A percentile compares a stretch with the other conserved stretches of the same genome.
Conservation (phyloP, 805 yeast species). For the Candida andamanensis region DNA sequence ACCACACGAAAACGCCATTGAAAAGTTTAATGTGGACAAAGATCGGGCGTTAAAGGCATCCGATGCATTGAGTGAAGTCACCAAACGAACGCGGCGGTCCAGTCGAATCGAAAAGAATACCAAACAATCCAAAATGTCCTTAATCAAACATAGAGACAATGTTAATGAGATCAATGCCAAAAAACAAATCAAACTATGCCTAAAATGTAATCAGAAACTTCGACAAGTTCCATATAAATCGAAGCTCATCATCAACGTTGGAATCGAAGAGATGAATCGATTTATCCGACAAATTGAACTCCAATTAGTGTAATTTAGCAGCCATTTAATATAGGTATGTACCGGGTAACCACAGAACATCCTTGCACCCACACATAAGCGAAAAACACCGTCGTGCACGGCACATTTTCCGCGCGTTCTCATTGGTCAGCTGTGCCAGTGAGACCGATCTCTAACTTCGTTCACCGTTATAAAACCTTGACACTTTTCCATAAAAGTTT, state of each 20-base stretch:
- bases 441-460: conserved; percentile 13
- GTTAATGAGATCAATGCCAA: conserved; percentile 22
- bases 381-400: conserved; percentile 9
- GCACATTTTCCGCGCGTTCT: conserved; percentile 4
- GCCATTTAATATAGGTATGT: not conserved
- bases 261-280: conserved; percentile 7
- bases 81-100: conserved; percentile 3
- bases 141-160: conserved; percentile 7
- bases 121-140: conserved; percentile 7
- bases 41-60: not conserved
- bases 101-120: conserved; percentile 6
- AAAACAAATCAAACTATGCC: conserved; percentile 22
- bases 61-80: not conserved
- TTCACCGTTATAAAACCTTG: too few species aligned
- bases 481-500: too few species aligned
- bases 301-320: not conserved
- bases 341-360: conserved; percentile 9
- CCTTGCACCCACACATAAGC: too few species aligned
- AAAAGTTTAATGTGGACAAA: conserved; percentile 1
- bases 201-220: conserved; percentile 18
- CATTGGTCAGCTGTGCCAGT: conserved; percentile 9
- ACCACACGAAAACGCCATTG: conserved; percentile 18
- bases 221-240: conserved; percentile 3
- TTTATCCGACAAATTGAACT: conserved; percentile 3
- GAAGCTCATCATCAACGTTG: conserved; percentile 5